Evolutionary conservation across 768 basidiomycete species (phyloP).

Genomic region (Leccinellum luteum): DNA sequence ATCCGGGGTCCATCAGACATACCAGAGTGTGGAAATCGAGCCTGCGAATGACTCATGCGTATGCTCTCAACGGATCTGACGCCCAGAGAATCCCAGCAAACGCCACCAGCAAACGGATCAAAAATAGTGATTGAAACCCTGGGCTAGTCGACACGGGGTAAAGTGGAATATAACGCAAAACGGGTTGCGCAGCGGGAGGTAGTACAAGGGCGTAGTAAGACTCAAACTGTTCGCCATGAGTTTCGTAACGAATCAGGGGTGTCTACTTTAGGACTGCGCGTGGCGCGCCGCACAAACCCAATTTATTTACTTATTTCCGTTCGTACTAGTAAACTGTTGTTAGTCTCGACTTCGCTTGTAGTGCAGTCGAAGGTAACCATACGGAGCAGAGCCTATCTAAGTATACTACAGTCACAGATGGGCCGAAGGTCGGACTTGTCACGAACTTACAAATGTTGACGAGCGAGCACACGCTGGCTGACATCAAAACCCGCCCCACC

Average conservation of each 20-base stretch:
- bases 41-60: conserved; percentile 13
- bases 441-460: too few species aligned
- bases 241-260: background rate
- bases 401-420: too few species aligned
- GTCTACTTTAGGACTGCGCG: background rate
- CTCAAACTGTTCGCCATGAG: background rate
- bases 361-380: too few species aligned
- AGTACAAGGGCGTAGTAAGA: background rate
- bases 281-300: background rate
- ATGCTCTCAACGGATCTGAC: background rate
- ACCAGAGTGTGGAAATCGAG: conserved; percentile 10
- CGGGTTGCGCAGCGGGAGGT: background rate
- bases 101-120: background rate
- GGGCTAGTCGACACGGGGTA: background rate
- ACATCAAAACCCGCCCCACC: too few species aligned
- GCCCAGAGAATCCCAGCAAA: background rate
- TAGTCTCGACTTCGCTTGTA: too few species aligned
- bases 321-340: too few species aligned
- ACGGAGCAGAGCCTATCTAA: too few species aligned
- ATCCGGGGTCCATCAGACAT: background rate
- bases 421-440: too few species aligned
- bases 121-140: background rate
- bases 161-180: background rate
- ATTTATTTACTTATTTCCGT: too few species aligned
- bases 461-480: too few species aligned